phyloP scores from a whole-genome alignment of 2,329 filamentous ascomycete species.

The Penicillium sp. region DNA sequence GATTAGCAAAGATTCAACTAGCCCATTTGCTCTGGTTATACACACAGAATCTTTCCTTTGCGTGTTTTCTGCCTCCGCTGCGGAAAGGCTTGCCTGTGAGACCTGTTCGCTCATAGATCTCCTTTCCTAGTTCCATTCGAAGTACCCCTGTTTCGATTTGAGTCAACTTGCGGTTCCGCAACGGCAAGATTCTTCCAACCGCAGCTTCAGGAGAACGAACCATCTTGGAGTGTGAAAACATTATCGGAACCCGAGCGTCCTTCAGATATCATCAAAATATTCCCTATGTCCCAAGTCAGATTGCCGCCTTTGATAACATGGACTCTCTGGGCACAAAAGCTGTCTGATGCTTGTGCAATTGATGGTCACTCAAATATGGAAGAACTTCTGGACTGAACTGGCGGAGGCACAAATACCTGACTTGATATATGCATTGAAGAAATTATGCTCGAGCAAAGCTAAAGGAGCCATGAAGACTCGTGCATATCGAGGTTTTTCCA shows the following conservation, averaged over 20 bases:
- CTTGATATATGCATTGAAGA: constrained; percentile 85
- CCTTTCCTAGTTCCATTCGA: constrained; percentile 73
- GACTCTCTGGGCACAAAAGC: not conserved
- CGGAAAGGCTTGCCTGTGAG: constrained; percentile 68
- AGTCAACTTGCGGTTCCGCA: not conserved
- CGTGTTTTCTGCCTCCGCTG: constrained; percentile 58
- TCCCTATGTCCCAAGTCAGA: constrained; percentile 51
- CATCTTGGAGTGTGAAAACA: constrained; percentile 68
- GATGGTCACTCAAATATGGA: not conserved
- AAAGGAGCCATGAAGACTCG: constrained; percentile 70
- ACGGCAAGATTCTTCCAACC: not conserved
- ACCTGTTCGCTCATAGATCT: constrained; percentile 78
- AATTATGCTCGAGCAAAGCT: constrained; percentile 69
- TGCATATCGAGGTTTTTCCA: constrained; percentile 55
- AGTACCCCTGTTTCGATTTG: constrained; percentile 57
- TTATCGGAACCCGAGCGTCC: constrained; percentile 69
- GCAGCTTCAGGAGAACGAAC: constrained; percentile 43
- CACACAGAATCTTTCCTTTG: constrained; percentile 72
- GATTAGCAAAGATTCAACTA: constrained; percentile 11
- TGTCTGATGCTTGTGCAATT: not conserved
- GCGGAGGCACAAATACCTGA: constrained; percentile 53
- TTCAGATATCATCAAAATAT: constrained; percentile 79
- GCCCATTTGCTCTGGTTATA: not conserved
- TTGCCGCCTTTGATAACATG: not conserved
- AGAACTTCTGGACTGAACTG: not conserved